A percentile compares a stretch with the other conserved stretches of the same genome.
Conservation (phyloP, 495 filamentous ascomycete species). For the Poronia punctata region DNA sequence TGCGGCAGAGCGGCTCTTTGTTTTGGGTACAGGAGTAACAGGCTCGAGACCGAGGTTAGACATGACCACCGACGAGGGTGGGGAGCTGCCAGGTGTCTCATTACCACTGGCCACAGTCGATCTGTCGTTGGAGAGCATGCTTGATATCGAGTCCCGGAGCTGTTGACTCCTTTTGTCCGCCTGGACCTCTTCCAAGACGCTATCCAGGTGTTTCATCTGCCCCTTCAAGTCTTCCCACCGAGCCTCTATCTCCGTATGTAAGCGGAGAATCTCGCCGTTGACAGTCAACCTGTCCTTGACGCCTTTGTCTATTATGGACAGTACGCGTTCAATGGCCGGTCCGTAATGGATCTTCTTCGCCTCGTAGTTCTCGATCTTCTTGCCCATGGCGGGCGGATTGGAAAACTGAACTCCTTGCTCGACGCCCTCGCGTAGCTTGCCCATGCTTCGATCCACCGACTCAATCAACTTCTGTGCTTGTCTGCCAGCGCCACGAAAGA, state of each 20-base stretch:
- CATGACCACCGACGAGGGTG: slow-evolving; percentile 81
- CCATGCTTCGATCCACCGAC: slow-evolving; percentile 77
- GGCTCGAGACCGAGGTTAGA: slow-evolving; percentile 46
- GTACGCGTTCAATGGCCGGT: slow-evolving; percentile 84
- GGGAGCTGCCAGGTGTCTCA: slow-evolving; percentile 82
- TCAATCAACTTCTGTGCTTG: slow-evolving; percentile 94
- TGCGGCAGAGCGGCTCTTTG: slow-evolving; percentile 35
- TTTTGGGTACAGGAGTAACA: slow-evolving; percentile 31
- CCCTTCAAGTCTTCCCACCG: slow-evolving; percentile 70
- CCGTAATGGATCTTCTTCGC: slow-evolving; percentile 93
- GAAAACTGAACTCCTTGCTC: slow-evolving; percentile 65
- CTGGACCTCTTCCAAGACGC: slow-evolving; percentile 63
- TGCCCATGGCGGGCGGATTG: slow-evolving; percentile 57
- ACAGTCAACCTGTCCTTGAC: slow-evolving; percentile 86
- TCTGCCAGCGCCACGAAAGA: slow-evolving; percentile 86
- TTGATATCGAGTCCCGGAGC: slow-evolving; percentile 88
- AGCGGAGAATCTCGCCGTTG: slow-evolving; percentile 83
- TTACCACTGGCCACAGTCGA: slow-evolving; percentile 64
- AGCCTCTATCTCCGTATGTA: slow-evolving; percentile 74
- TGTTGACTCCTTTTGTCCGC: slow-evolving; percentile 60
- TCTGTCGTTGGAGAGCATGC: slow-evolving; percentile 78
- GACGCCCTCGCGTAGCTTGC: slow-evolving; percentile 72
- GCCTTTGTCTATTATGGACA: slow-evolving; percentile 87
- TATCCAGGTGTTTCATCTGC: slow-evolving; percentile 69
- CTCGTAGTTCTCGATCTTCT: slow-evolving; percentile 88